A percentile compares a stretch with the other conserved stretches of the same genome.
Evolutionary conservation across 2,329 filamentous ascomycete species (phyloP).

Genomic region (Leptographium wingfieldii): DNA sequence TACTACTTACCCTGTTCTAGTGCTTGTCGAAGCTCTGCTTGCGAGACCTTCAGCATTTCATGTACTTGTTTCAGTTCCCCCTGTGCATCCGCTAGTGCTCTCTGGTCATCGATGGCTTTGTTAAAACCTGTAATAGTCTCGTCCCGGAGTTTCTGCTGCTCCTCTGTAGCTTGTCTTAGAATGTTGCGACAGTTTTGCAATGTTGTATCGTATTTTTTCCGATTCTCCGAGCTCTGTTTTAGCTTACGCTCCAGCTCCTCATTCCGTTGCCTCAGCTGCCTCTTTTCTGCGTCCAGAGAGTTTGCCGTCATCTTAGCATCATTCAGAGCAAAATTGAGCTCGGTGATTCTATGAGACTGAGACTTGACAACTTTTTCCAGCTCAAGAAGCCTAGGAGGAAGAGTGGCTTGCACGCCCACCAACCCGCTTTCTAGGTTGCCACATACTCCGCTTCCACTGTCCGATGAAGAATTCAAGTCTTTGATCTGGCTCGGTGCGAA

Average conservation of each 20-base stretch:
- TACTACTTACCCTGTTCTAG: slow-evolving; percentile 9
- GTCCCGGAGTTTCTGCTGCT: slow-evolving; percentile 31
- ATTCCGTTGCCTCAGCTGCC: slow-evolving; percentile 6
- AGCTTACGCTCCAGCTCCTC: slow-evolving; percentile 17
- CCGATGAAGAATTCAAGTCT: not conserved
- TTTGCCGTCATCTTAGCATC: slow-evolving; percentile 3
- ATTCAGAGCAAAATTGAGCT: slow-evolving; percentile 8
- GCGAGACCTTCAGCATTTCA: slow-evolving; percentile 20
- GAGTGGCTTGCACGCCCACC: slow-evolving; percentile 6
- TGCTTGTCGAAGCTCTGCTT: slow-evolving; percentile 17
- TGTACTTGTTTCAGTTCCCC: slow-evolving; percentile 22
- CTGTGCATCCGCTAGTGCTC: slow-evolving; percentile 17
- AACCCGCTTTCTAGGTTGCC: not conserved
- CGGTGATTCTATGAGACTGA: slow-evolving; percentile 6
- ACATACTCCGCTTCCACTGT: not conserved
- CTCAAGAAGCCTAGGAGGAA: slow-evolving; percentile 4
- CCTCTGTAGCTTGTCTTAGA: slow-evolving; percentile 31
- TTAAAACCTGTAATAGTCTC: not conserved
- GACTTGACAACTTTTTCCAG: slow-evolving; percentile 3
- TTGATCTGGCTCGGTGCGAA: not conserved
- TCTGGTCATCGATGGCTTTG: slow-evolving; percentile 13
- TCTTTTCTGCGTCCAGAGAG: slow-evolving; percentile 6
- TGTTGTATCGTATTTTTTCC: slow-evolving; percentile 23
- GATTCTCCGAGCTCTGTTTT: slow-evolving; percentile 15
- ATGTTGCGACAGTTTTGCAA: slow-evolving; percentile 22